A percentile compares a stretch with the other conserved stretches of the same genome.
Conservation (phyloP, 2,329 filamentous ascomycete genomes). For the Penicillium hordei region DNA sequence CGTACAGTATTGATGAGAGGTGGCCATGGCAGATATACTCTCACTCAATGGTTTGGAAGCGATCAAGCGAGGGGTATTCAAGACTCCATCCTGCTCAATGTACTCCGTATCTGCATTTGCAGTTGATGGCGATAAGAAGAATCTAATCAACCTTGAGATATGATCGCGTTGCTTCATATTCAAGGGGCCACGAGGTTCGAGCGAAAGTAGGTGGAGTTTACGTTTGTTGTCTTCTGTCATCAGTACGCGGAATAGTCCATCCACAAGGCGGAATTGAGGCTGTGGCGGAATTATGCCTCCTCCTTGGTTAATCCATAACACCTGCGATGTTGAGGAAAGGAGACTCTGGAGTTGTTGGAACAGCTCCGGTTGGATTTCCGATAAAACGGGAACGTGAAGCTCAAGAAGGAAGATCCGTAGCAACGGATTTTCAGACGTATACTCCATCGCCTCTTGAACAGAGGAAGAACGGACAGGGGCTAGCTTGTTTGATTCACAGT, state of each 20-base stretch:
- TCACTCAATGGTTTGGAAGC: background rate
- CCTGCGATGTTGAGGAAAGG: background rate
- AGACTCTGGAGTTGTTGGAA: background rate
- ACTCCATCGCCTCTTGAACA: background rate
- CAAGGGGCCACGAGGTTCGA: background rate
- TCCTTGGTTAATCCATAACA: background rate
- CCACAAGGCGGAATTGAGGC: background rate
- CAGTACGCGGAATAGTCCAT: background rate
- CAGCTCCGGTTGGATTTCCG: background rate
- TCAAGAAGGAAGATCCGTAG: background rate
- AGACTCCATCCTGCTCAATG: background rate
- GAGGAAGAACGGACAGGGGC: background rate
- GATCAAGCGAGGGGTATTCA: background rate
- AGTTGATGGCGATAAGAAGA: background rate
- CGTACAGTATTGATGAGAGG: background rate
- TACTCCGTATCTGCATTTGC: background rate
- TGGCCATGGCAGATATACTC: background rate
- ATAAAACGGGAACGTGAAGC: background rate
- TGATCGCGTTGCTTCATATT: background rate
- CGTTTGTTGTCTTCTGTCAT: background rate
- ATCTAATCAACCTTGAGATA: background rate
- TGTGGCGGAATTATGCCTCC: background rate
- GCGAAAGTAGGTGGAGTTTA: background rate
- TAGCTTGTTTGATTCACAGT: background rate
- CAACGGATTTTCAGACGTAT: background rate